A percentile compares a stretch with the other conserved stretches of the same genome.
These are phyloP conservation scores for Quercus glauca DNA, from an alignment of 306 rosid genomes.

Conservation along the genomic window DNA sequence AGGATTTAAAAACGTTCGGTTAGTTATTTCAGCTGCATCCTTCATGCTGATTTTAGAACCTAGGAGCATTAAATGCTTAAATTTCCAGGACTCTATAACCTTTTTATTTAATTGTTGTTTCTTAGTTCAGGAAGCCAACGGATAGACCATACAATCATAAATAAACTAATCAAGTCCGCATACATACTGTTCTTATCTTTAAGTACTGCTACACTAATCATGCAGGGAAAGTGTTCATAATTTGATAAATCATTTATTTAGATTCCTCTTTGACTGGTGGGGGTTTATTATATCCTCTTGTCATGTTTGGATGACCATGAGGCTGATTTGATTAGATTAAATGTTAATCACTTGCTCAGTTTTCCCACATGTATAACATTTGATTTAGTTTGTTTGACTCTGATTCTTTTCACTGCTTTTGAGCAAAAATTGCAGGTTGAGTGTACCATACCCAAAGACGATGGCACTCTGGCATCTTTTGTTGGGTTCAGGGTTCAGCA, in stretches of 20 bases:
- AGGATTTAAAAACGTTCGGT: not conserved
- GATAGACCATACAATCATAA: not conserved
- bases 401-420: conserved; percentile 11
- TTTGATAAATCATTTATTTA: not conserved
- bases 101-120: no score
- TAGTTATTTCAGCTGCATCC: not conserved
- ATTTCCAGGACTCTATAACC: not conserved
- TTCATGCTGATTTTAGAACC: not conserved
- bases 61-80: not conserved
- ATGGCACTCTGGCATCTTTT: conserved; percentile 76
- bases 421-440: conserved; percentile 61
- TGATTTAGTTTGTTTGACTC: not conserved
- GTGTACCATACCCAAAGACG: conserved; percentile 92
- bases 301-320: not conserved
- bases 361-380: not conserved
- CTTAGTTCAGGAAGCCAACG: not conserved
- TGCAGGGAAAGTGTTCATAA: not conserved
- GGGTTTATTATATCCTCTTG: not conserved
- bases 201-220: not conserved
- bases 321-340: not conserved
- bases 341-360: not conserved
- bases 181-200: not conserved
- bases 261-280: no score
- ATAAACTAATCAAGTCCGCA: not conserved
- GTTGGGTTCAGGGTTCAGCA: conserved; percentile 95